Evolutionary conservation across 2,329 filamentous ascomycete species (phyloP).

Genomic region (Trichoderma koningii): DNA sequence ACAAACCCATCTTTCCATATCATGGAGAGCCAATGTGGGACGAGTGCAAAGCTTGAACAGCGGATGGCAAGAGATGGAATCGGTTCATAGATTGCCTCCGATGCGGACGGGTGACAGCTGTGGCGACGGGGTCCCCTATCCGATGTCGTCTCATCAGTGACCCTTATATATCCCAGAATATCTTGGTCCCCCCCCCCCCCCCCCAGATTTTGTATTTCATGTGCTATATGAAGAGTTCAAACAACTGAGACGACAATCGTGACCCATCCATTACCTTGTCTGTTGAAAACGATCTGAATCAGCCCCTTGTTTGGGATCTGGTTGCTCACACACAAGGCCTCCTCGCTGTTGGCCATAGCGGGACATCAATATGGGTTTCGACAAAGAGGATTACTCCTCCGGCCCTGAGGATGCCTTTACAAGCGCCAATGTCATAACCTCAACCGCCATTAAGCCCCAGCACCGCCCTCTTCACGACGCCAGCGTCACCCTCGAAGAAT

Average conservation of each 20-base stretch:
- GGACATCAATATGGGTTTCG: conserved; percentile 4
- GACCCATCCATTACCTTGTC: background rate
- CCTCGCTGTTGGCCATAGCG: background rate
- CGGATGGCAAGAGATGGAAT: background rate
- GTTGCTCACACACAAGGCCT: too few relatives aligned
- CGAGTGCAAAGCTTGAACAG: background rate
- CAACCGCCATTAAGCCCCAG: conserved; percentile 22
- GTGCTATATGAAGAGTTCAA: background rate
- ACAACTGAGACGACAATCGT: background rate
- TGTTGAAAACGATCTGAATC: background rate
- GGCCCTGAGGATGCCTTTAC: conserved; percentile 13
- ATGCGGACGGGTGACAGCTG: background rate
- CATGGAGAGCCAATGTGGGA: background rate
- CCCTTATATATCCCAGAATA: conserved; percentile 9
- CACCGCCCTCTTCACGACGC: conserved; percentile 31
- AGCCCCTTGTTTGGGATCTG: background rate
- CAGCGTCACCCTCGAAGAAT: conserved; percentile 35
- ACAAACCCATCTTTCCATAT: background rate
- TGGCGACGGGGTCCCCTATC: background rate
- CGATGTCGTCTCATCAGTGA: background rate
- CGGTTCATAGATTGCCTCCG: background rate
- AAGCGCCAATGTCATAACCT: background rate
- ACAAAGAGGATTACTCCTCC: conserved; percentile 18
- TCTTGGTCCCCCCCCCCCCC: conserved; percentile 3
- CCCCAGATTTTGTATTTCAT: background rate